Evolutionary conservation across 805 yeast species (phyloP), one percentile per base, ranked within the genome.

Genomic region (Starmerella tilneyi): DNA sequence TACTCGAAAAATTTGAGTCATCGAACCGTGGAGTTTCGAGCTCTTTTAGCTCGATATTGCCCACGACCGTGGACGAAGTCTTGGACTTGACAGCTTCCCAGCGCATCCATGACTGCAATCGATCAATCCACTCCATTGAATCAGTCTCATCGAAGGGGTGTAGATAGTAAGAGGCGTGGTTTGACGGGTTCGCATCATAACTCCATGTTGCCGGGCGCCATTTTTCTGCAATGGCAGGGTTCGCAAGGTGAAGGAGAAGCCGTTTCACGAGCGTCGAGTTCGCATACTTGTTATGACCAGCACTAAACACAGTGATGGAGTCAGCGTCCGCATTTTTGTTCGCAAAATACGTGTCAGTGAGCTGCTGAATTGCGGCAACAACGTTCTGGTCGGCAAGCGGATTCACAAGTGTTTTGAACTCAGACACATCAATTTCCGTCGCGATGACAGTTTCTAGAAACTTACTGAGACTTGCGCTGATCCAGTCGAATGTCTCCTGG

Each of bases 401-500:
- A 11, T 47, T 37, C 5, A 30, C 39, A 9, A 50, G 32, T 15
- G 34, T 34, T 3, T 48, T 52, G 12, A 52, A 27, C n/a, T 43
- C 43, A 0, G 49, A 22, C 41, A 71, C 53, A 49, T 69, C 66
- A 5, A 71, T 40, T n/a, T 51, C 59, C 24, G 61, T 63, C 9
- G 56, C 54, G 23, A 52, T 49, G 4, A 63, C 53, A 1, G 57
- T 51, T 13, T 59, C 62, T 38, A 71, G 53, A 23, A 44, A 45
- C 24, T 32, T 28, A 27, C 47, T 35, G 22, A 52, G 31, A 34
- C 46, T 46, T 26, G 73, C 66, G 44, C 63, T 61, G 17, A 74
- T 72, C 62, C 70, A 72, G 21, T 63, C 60, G 29, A 67, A 60
- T 29, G 73, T 74, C 17, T 57, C 50, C 5, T 58, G 61, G 0